A percentile compares a stretch with the other conserved stretches of the same genome.
Evolutionary conservation across 2,329 filamentous ascomycete species (phyloP).

Genomic region (Torrubiellomyces zombiae): DNA sequence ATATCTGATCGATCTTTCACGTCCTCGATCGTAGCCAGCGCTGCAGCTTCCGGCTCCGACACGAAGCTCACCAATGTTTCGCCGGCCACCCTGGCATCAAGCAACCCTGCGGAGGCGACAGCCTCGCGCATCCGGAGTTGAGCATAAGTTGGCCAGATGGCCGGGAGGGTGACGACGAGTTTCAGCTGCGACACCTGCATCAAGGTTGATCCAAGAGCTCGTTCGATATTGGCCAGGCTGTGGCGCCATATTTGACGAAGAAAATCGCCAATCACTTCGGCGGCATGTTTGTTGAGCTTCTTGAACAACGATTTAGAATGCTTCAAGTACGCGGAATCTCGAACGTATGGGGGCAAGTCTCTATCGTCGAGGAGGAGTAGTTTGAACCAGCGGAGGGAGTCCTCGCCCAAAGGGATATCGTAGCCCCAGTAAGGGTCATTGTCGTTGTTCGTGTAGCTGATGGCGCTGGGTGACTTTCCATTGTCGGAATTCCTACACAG

Average conservation of each 20-base stretch:
- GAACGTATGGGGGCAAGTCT: conserved; percentile 12
- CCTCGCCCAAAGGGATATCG: conserved; percentile 6
- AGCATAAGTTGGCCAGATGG: conserved; percentile 26
- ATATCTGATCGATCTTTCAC: conserved; percentile 9
- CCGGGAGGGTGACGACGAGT: conserved; percentile 25
- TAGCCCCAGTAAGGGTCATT: conserved; percentile 15
- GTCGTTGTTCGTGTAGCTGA: conserved; percentile 5
- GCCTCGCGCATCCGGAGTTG: conserved; percentile 20
- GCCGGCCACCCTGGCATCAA: conserved; percentile 10
- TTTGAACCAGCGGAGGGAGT: conserved; percentile 24
- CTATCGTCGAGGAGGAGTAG: conserved; percentile 17
- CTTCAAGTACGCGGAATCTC: conserved; percentile 7
- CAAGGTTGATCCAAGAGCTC: conserved; percentile 8
- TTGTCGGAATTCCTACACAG: conserved; percentile 10
- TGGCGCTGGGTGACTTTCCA: conserved; percentile 14
- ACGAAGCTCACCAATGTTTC: conserved; percentile 18
- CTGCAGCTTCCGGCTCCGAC: conserved; percentile 28
- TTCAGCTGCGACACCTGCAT: conserved; percentile 12
- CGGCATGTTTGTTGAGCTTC: conserved; percentile 5
- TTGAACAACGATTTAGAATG: conserved; percentile 1
- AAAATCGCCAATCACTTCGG: conserved; percentile 16
- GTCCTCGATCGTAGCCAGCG: conserved; percentile 18
- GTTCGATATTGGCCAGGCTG: conserved; percentile 10
- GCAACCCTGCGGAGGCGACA: conserved; percentile 17
- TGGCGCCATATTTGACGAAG: conserved; percentile 18